A percentile compares a stretch with the other conserved stretches of the same genome.
Evolutionary conservation across 2,329 filamentous ascomycete species (phyloP).

Genomic region (Beauveria rudraprayagi): DNA sequence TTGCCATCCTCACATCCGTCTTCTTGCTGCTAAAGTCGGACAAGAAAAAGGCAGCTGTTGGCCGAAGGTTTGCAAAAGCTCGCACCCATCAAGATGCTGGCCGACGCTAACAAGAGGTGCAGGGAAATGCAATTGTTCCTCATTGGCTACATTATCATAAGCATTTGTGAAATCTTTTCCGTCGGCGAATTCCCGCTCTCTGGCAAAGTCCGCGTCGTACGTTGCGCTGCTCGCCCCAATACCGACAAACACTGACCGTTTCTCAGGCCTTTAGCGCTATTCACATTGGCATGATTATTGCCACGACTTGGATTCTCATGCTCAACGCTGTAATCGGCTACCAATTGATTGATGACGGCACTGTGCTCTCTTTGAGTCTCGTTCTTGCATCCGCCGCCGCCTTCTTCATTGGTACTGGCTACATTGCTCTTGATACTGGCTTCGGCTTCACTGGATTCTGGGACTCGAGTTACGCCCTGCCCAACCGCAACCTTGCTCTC

Average conservation of each 20-base stretch:
- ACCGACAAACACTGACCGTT: conserved; percentile 16
- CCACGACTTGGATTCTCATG: conserved; percentile 83
- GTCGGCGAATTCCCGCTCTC: conserved; percentile 80
- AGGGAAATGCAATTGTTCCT: conserved; percentile 98
- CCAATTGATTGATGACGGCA: conserved; percentile 90
- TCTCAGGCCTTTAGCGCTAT: conserved; percentile 75
- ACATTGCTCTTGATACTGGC: conserved; percentile 90
- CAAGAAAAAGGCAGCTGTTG: conserved; percentile 86
- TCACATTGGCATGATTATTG: conserved; percentile 82
- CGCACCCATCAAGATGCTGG: not conserved
- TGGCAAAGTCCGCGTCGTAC: conserved; percentile 61
- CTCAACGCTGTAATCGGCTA: conserved; percentile 89
- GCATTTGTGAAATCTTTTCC: conserved; percentile 94
- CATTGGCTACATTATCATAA: conserved; percentile 73
- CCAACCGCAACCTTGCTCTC: conserved; percentile 71
- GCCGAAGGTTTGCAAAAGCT: conserved; percentile 59
- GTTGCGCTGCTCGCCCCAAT: conserved; percentile 23
- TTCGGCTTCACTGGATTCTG: conserved; percentile 79
- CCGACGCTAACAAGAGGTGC: conserved; percentile 5
- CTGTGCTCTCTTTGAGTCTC: conserved; percentile 70
- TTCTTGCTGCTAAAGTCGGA: conserved; percentile 75
- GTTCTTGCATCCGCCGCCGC: conserved; percentile 61
- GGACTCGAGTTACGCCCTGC: conserved; percentile 46
- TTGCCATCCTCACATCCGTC: conserved; percentile 62
- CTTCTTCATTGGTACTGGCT: conserved; percentile 84